These are phyloP conservation scores for Calocybe gangraenosa DNA, from an alignment of 768 basidiomycete species.

Conservation along the genomic window DNA sequence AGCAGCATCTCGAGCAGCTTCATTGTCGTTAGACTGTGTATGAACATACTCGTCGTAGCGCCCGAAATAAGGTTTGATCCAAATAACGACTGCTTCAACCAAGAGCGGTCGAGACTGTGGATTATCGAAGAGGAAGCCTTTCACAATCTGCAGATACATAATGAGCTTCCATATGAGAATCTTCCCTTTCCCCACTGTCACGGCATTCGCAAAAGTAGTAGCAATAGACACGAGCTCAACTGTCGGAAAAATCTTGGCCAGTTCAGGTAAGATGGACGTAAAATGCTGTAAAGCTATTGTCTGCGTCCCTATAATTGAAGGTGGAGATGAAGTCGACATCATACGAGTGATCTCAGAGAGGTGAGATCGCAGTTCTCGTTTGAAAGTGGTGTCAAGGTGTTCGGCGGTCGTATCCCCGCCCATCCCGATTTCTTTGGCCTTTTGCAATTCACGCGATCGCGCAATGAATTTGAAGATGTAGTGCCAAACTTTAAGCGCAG, in stretches of 20 bases:
- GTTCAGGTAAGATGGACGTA: conserved; percentile 84
- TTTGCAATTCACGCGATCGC: conserved; percentile 85
- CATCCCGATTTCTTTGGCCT: conserved; percentile 73
- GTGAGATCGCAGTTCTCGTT: conserved; percentile 75
- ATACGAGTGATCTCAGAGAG: conserved; percentile 79
- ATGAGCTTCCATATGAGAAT: conserved; percentile 92
- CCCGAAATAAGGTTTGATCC: conserved; percentile 96
- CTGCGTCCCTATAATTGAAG: conserved; percentile 93
- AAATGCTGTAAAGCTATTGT: conserved; percentile 93
- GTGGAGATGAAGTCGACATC: conserved; percentile 77
- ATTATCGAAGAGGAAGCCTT: conserved; percentile 84
- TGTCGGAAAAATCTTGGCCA: conserved; percentile 73
- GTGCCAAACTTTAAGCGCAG: conserved; percentile 94
- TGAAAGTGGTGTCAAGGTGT: conserved; percentile 81
- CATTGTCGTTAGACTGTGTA: conserved; percentile 60
- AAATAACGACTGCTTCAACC: conserved; percentile 83
- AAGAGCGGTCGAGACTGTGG: conserved; percentile 72
- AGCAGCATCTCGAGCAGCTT: conserved; percentile 64
- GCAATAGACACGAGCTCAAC: conserved; percentile 85
- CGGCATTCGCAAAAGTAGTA: conserved; percentile 83
- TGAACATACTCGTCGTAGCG: conserved; percentile 80
- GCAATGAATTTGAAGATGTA: conserved; percentile 95
- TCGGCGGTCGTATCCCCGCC: conserved; percentile 80
- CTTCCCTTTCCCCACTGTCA: conserved; percentile 75
- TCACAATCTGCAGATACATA: conserved; percentile 89